Base-by-base conservation (phyloP, 2,329 filamentous ascomycete genomes). In the Aspergillus tubingensis region DNA sequence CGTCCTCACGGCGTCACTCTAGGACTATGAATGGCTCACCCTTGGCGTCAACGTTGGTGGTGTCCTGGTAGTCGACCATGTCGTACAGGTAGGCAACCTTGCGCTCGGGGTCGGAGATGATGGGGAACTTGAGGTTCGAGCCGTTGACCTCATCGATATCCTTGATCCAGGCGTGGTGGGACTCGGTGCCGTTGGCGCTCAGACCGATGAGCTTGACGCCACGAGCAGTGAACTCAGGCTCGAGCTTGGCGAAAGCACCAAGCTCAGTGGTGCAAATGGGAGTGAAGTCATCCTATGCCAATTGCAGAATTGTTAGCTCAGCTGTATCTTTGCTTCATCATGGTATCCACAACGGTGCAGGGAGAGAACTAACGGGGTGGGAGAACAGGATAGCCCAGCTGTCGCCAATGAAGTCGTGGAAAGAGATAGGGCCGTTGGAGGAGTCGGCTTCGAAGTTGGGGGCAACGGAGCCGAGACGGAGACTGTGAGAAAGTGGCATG, bases 241-340 rank as follows among this genome's bases (percentile, higher is more conserved):
- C 88, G 65, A 97, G 87, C 82, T 94, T 95, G 72, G 93, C 91
- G 74, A 97, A 96, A 67, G 92, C 93, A 68, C 93, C 93, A 65
- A 97, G 89, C 84, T 97, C 93, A 60, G 92, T 97, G 71, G 93
- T 97, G 85, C 93, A 97, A 64, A 96, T 93, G 65, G 93, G 93
- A 5, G 93, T 97, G 84, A 91, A 97, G 81, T 97, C 93, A 71
- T 77, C 76, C 72, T 74, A 58, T 53, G 10, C 36, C 49, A 27
- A 54, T 44, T 23, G 10, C 19, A 43, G 3, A 5, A 23, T 15
- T 17, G 10, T 44, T 8, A 5, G 47, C 61, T 8, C 8, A 61
- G 54, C 32, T 13, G 38, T 41, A 13, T 51, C 23, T 8, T 41
- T 10, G 10, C 10, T 7, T 43, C 19, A 15, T 11, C 21, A n/a